A percentile compares a stretch with the other conserved stretches of the same genome.
These are phyloP conservation scores for Coemansia sp. DNA, from an alignment of 192 early-diverging fungal species.

Conservation along the genomic window DNA sequence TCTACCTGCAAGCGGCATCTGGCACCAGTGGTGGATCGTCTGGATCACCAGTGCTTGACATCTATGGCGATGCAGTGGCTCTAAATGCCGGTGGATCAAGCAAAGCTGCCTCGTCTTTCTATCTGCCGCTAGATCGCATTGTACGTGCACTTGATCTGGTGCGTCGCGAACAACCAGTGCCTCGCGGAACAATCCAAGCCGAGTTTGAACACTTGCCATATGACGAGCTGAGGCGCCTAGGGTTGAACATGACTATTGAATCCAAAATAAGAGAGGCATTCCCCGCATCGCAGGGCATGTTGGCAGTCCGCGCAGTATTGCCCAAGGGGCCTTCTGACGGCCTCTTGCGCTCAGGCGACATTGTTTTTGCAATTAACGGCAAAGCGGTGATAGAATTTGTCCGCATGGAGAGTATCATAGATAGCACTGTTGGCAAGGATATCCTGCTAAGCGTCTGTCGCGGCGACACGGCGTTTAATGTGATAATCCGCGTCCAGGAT, in stretches of 20 bases:
- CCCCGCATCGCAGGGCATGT: slow-evolving; percentile 70
- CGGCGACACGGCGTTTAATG: slow-evolving; percentile 53
- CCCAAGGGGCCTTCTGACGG: slow-evolving; percentile 71
- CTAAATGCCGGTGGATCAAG: slow-evolving; percentile 69
- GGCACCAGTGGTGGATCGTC: slow-evolving; percentile 76
- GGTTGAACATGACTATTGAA: slow-evolving; percentile 65
- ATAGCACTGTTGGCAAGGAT: slow-evolving; percentile 57
- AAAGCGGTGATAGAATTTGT: slow-evolving; percentile 66
- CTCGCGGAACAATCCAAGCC: slow-evolving; percentile 75
- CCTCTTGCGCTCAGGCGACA: slow-evolving; percentile 67
- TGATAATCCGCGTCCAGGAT: slow-evolving; percentile 62
- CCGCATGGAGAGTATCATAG: slow-evolving; percentile 58
- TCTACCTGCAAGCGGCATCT: slow-evolving; percentile 77
- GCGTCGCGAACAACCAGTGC: slow-evolving; percentile 56
- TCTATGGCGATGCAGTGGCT: slow-evolving; percentile 76
- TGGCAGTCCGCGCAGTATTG: slow-evolving; percentile 61
- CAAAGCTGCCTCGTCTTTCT: slow-evolving; percentile 68
- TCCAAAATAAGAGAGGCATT: slow-evolving; percentile 63
- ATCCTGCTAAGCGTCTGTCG: slow-evolving; percentile 62
- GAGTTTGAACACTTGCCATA: slow-evolving; percentile 74
- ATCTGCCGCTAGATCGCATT: slow-evolving; percentile 72
- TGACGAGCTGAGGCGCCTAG: slow-evolving; percentile 72
- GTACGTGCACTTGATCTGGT: slow-evolving; percentile 64
- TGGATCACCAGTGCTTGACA: slow-evolving; percentile 78
- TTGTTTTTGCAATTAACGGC: slow-evolving; percentile 64